phyloP scores from a whole-genome alignment of 106 monocot species.

The Allium sativum region DNA sequence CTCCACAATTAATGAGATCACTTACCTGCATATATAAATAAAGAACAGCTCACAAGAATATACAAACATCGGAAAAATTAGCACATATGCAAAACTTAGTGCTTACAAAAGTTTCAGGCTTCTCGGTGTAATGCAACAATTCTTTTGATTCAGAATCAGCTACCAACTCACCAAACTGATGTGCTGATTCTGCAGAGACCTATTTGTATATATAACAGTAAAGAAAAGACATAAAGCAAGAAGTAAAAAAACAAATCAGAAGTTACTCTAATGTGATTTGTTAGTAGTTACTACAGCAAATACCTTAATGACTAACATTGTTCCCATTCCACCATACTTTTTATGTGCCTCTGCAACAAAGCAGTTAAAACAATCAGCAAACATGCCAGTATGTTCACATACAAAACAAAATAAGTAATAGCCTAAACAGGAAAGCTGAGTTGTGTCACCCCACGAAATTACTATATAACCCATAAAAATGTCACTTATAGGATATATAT shows the following conservation, averaged over 20 bases:
- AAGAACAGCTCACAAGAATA: too few relatives aligned
- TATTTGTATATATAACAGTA: neutral
- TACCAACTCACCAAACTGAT: slow-evolving; percentile 87
- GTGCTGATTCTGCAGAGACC: slow-evolving; percentile 29
- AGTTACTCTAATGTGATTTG: too few relatives aligned
- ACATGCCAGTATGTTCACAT: neutral
- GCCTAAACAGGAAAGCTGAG: neutral
- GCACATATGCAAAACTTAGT: neutral
- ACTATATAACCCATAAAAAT: too few relatives aligned
- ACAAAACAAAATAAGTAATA: neutral
- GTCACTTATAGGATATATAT: too few relatives aligned
- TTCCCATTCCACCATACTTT: slow-evolving; percentile 26
- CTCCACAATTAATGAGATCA: slow-evolving; percentile 91
- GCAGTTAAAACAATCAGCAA: neutral
- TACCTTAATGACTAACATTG: slow-evolving; percentile 25
- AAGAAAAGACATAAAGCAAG: neutral
- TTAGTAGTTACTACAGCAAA: neutral
- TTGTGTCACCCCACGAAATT: too few relatives aligned
- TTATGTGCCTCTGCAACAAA: slow-evolving; percentile 20
- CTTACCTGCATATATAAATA: slow-evolving; percentile 59
- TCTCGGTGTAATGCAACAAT: slow-evolving; percentile 83
- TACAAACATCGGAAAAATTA: neutral
- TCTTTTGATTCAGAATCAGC: slow-evolving; percentile 72
- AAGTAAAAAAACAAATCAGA: too few relatives aligned
- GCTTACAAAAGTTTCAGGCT: slow-evolving; percentile 95